Evolutionary conservation across 2,329 filamentous ascomycete species (phyloP), one percentile per base, ranked within the genome.

Genomic region (Trichoderma atroviride): DNA sequence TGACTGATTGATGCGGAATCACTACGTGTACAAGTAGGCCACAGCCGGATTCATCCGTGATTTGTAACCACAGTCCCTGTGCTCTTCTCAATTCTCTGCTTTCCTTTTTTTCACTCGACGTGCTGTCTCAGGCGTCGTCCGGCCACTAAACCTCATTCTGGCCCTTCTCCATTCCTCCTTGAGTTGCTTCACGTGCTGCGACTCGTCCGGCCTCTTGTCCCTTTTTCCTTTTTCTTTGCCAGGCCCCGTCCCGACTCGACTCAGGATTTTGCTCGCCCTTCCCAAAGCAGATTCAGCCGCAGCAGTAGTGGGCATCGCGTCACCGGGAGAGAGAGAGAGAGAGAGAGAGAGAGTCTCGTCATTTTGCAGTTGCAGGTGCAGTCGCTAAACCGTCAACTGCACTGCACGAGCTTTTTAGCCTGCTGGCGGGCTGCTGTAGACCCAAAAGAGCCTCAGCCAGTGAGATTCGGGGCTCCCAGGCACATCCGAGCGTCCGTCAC

Each of bases 161-260:
- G 57, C 47, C 35, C 47, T 27, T 35, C 35, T 55, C 61, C 61
- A 56, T 55, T 24, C 24, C 61, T 59, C 57, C 6, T 27, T 16
- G n/a, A 50, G 24, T 31, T 5, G 7, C 61, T 63, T 70, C 69
- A 70, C 64, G 69, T 70, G 69, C 69, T 58, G 69, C 37, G 2
- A 40, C 64, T 43, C 68, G 9, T 47, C 61, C 22, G 58, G 58
- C 50, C 59, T 24, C 52, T 59, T n/a, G 29, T 22, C 24, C 40
- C 40, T 43, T 43, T 43, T 19, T 27, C 33, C 33, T 14, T 14
- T 13, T 35, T 35, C 33, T 53, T 53, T 33, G 29, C 56, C 31
- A 31, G 40, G 24, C 63, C 35, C 22, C 33, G n/a, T 35, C 24
- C 22, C 31, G 37, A 40, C 37, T 40, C 37, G 37, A 40, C 37